phyloP scores from a whole-genome alignment of 1,284 basidiomycete genomes.

The Grifola frondosa region DNA sequence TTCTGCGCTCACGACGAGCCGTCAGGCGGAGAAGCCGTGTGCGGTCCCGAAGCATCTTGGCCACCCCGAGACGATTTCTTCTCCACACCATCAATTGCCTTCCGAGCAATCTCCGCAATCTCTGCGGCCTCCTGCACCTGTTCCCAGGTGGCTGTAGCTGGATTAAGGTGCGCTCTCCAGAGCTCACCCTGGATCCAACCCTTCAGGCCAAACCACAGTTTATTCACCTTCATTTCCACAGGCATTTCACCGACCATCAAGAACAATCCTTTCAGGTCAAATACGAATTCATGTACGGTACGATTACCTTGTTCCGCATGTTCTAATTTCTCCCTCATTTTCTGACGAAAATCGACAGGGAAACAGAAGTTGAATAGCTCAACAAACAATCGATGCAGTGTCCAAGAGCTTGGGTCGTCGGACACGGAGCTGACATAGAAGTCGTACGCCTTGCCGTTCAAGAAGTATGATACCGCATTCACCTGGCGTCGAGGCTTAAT shows the following conservation, averaged over 20 bases:
- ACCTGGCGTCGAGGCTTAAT: background rate
- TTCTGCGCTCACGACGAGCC: too few relatives aligned
- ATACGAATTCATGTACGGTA: slow-evolving; percentile 8
- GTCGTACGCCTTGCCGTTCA: slow-evolving; percentile 34
- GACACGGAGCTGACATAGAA: slow-evolving; percentile 37
- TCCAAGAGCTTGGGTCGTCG: slow-evolving; percentile 17
- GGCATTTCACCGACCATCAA: slow-evolving; percentile 1
- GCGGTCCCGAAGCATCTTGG: background rate
- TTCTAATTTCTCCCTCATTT: background rate
- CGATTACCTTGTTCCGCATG: background rate
- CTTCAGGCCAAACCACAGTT: slow-evolving; percentile 10
- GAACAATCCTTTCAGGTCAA: slow-evolving; percentile 9
- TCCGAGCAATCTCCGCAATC: slow-evolving; percentile 5
- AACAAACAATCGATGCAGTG: slow-evolving; percentile 27
- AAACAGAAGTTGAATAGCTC: slow-evolving; percentile 43
- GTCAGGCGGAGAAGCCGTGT: background rate
- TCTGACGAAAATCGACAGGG: slow-evolving; percentile 32
- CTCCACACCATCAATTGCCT: background rate
- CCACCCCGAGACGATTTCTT: background rate
- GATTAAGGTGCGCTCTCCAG: slow-evolving; percentile 4
- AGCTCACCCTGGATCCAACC: slow-evolving; percentile 4
- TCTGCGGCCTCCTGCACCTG: slow-evolving; percentile 5
- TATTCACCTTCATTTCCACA: slow-evolving; percentile 2
- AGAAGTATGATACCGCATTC: slow-evolving; percentile 1
- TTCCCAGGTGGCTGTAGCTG: slow-evolving; percentile 1